Base-by-base conservation (phyloP, 1,139 yeast species). In the Entelexis paramagnoliae region DNA sequence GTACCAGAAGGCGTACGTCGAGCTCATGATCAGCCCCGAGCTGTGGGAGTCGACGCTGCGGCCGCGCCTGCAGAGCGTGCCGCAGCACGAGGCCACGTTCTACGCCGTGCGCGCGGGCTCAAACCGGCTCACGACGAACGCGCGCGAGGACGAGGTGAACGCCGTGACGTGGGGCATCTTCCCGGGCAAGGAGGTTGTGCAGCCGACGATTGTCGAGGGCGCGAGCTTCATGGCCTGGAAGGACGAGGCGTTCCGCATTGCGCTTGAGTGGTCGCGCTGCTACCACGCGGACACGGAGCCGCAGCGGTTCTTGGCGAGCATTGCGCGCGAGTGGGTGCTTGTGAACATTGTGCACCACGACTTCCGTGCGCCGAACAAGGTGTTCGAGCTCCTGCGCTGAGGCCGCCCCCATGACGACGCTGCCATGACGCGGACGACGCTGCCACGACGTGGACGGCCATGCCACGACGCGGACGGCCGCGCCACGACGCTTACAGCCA, bases 141-240 rank as follows among this genome's bases (percentile, higher is more conserved):
- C 91, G 48, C 77, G 76, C 41, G 83, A 78, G 48, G 84, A 80
- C 55, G 84, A 82, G 58, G 88, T 94, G 59, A 88, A 87, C 64
- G 96, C 97, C 9, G 96, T 91, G 50, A 91, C 98, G 14, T 91
- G 98, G 98, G 97, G 96, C 58, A 86, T 85, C 40, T 87, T 85
- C 76, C 95, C 95, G 19, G 94, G 94, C 46, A 84, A 83, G 65
- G 95, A 87, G 68, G 84, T 87, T 50, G 74, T 85, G 60, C 95
- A 87, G 68, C 95, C 96, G 51, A 87, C 96, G 1, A 85, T 87
- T 64, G 95, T 87, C n/a, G 96, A 87, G 65, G 81, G 80, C 64
- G 79, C 81, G 29, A 83, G 95, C 3, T 87, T 87, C 69, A 72
- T 86, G 61, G 95, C 97, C 10, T 91, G 98, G 98, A 89, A 87